Conservation (phyloP, 208 protist genomes). For the Trypanosoma conorhini region DNA sequence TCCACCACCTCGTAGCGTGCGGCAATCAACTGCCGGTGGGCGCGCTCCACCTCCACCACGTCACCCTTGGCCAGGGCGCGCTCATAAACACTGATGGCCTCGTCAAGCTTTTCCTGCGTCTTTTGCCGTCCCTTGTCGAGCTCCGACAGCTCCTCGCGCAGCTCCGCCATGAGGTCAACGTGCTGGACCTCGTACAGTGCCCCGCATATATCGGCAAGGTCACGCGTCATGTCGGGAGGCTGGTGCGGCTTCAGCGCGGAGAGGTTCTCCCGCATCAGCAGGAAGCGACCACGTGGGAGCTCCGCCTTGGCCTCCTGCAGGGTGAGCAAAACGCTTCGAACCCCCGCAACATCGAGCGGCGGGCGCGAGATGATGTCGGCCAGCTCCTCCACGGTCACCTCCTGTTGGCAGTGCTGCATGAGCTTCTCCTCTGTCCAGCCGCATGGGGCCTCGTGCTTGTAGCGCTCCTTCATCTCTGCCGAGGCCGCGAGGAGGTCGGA, state of each 20-base stretch:
- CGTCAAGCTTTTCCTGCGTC: slow-evolving; percentile 40
- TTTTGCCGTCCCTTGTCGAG: slow-evolving; percentile 43
- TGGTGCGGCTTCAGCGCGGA: slow-evolving; percentile 49
- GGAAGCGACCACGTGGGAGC: slow-evolving; percentile 58
- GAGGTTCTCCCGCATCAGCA: slow-evolving; percentile 66
- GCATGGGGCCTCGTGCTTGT: slow-evolving; percentile 65
- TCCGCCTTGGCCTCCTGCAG: slow-evolving; percentile 38
- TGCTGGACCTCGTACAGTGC: slow-evolving; percentile 76
- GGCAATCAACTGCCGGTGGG: slow-evolving; percentile 75
- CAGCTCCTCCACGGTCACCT: slow-evolving; percentile 45
- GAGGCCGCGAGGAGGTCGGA: slow-evolving; percentile 32
- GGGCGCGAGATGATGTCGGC: slow-evolving; percentile 43
- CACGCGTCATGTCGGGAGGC: slow-evolving; percentile 35
- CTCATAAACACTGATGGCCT: slow-evolving; percentile 50
- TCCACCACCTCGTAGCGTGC: slow-evolving; percentile 74
- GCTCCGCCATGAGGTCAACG: slow-evolving; percentile 51
- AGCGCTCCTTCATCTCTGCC: slow-evolving; percentile 42
- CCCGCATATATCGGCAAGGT: slow-evolving; percentile 48
- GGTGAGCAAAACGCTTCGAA: slow-evolving; percentile 45
- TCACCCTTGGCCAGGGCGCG: slow-evolving; percentile 47
- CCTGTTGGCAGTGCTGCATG: slow-evolving; percentile 67
- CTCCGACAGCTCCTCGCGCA: slow-evolving; percentile 71
- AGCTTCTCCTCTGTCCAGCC: slow-evolving; percentile 72
- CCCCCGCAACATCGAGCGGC: slow-evolving; percentile 39
- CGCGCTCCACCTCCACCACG: slow-evolving; percentile 72